These are phyloP conservation scores for Pyrenophora graminea DNA, from an alignment of 2,329 filamentous ascomycete genomes.

Conservation along the genomic window DNA sequence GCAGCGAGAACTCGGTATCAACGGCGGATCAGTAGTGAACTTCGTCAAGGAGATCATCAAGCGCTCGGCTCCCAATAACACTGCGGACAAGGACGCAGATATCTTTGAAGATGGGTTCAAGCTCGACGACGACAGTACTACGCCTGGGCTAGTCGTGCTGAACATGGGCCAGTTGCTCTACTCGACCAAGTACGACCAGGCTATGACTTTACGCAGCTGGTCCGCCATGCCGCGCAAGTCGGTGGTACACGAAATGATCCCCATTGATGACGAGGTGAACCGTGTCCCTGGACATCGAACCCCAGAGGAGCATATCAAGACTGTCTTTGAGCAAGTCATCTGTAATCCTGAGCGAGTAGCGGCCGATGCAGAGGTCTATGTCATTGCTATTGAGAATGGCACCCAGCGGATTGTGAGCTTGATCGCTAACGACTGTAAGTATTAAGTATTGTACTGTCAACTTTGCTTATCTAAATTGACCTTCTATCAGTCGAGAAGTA, in stretches of 20 bases:
- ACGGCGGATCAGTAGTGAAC: conserved; percentile 70
- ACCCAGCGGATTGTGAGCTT: conserved; percentile 63
- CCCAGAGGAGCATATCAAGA: conserved; percentile 65
- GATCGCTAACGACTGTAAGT: conserved; percentile 61
- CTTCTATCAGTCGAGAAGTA: conserved; percentile 28
- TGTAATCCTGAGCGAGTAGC: conserved; percentile 50
- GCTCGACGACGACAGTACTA: conserved; percentile 21
- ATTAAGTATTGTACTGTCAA: conserved; percentile 43
- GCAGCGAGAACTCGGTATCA: conserved; percentile 66
- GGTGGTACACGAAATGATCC: conserved; percentile 59
- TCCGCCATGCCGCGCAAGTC: conserved; percentile 64
- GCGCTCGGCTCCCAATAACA: conserved; percentile 16
- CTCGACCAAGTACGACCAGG: conserved; percentile 66
- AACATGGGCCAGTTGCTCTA: conserved; percentile 80
- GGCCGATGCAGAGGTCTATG: conserved; percentile 62
- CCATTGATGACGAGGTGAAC: conserved; percentile 62
- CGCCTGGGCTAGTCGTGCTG: conserved; percentile 70
- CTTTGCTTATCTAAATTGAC: neutral
- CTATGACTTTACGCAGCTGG: conserved; percentile 65
- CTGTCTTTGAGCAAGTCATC: conserved; percentile 69
- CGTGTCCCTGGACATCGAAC: conserved; percentile 63
- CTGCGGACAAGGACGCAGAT: conserved; percentile 13
- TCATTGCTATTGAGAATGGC: conserved; percentile 73
- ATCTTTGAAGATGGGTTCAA: conserved; percentile 27
- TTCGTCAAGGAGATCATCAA: conserved; percentile 58